A percentile compares a stretch with the other conserved stretches of the same genome.
Evolutionary conservation across 1,139 yeast genomes (phyloP).

Genomic region (Sugiyamaella castrensis): DNA sequence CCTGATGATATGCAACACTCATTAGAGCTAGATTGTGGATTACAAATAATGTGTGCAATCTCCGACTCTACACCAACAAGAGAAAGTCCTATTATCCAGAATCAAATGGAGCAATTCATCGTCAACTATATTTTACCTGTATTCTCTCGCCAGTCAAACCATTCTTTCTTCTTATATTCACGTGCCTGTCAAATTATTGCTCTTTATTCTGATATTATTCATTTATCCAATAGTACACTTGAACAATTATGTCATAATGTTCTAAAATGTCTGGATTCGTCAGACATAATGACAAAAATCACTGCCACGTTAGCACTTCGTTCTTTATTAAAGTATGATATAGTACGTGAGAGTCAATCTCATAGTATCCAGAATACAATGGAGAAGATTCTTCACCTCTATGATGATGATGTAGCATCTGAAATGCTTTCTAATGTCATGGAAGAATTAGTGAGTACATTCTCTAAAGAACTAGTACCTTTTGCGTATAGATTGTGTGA

Average conservation of each 20-base stretch:
- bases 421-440: conserved; percentile 17
- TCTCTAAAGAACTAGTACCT: conserved; percentile 16
- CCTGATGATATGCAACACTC: conserved; percentile 4
- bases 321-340: conserved; percentile 4
- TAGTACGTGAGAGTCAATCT: conserved; percentile 10
- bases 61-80: conserved; percentile 2
- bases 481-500: conserved; percentile 15
- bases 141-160: conserved; percentile 3
- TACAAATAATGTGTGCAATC: conserved; percentile 14
- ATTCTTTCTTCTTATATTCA: conserved; percentile 11
- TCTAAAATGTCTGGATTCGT: conserved; percentile 9
- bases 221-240: background rate
- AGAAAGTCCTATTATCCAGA: conserved; percentile 8
- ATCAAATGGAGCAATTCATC: conserved; percentile 13
- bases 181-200: conserved; percentile 10
- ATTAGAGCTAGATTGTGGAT: conserved; percentile 9
- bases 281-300: conserved; percentile 6
- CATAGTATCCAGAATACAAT: conserved; percentile 13
- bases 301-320: conserved; percentile 11
- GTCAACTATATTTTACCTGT: conserved; percentile 9
- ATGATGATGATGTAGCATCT: conserved; percentile 14
- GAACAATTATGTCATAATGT: conserved; percentile 2
- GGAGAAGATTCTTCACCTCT: conserved; percentile 16
- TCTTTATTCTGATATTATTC: conserved; percentile 1
- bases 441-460: conserved; percentile 17